Conservation (phyloP, 2,329 filamentous ascomycete genomes). For the Epichloe festucae region DNA sequence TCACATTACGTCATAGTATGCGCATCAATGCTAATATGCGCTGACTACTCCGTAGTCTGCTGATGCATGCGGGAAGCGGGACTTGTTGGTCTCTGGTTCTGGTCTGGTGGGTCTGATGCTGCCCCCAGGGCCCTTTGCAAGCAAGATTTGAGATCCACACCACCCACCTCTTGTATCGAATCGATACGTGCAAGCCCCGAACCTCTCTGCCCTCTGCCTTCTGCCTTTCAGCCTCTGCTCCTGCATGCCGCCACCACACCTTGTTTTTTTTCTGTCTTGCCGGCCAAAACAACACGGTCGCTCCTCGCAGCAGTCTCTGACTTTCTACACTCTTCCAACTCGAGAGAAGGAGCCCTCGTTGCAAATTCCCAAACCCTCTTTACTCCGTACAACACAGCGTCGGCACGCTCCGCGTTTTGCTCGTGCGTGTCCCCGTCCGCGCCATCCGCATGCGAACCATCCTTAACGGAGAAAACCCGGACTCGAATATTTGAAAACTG, state of each 20-base stretch:
- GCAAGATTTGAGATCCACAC: no score
- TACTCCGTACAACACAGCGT: neutral
- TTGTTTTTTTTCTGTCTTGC: neutral
- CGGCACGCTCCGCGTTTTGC: neutral
- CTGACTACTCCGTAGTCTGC: no score
- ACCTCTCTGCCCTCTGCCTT: neutral
- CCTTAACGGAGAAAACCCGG: neutral
- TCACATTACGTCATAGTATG: neutral
- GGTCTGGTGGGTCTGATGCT: no score
- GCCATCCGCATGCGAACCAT: neutral
- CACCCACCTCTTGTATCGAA: neutral
- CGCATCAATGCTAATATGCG: neutral
- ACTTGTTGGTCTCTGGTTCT: no score
- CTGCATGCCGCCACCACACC: no score
- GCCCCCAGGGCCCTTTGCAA: no score
- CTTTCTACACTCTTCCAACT: neutral
- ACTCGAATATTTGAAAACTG: neutral
- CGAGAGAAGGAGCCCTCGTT: neutral
- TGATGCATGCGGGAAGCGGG: no score
- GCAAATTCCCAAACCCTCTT: neutral
- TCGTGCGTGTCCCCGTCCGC: neutral
- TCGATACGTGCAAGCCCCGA: neutral
- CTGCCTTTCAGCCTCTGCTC: neutral
- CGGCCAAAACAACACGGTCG: neutral
- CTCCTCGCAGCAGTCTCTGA: neutral